Evolutionary conservation across 1,139 yeast genomes (phyloP).

Genomic region (Pneumocystis sp.): DNA sequence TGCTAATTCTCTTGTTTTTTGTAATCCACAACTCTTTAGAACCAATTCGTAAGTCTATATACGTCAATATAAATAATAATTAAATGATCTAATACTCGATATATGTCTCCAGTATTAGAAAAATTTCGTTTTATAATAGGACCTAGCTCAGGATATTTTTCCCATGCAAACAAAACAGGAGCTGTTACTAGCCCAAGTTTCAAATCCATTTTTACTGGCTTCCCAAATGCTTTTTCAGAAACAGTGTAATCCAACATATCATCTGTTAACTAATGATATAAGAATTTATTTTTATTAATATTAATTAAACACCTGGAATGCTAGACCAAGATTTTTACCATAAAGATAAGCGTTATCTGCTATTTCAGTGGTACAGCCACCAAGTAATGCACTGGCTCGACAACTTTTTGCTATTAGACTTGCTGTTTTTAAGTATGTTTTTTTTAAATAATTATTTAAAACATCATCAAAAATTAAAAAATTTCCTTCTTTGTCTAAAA

Average conservation of each 20-base stretch:
- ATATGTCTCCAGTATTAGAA: constrained; percentile 66
- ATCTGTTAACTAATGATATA: constrained; percentile 43
- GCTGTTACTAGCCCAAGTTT: constrained; percentile 93
- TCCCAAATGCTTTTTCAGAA: constrained; percentile 68
- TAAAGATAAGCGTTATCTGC: constrained; percentile 78
- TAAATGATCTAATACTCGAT: constrained; percentile 21
- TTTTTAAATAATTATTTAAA: constrained; percentile 47
- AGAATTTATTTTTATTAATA: background rate
- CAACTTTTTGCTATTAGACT: constrained; percentile 90
- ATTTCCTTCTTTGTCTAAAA: constrained; percentile 68
- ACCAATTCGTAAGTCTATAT: constrained; percentile 54
- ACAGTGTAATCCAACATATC: constrained; percentile 91
- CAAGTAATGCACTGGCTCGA: constrained; percentile 81
- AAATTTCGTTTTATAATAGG: constrained; percentile 73
- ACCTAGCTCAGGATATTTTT: constrained; percentile 69
- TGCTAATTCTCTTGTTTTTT: constrained; percentile 64
- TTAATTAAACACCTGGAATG: constrained; percentile 46
- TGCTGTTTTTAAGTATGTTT: constrained; percentile 90
- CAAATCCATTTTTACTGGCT: constrained; percentile 80
- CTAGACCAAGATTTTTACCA: constrained; percentile 84
- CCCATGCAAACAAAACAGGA: constrained; percentile 92
- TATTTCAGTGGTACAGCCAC: constrained; percentile 62
- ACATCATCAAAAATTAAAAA: constrained; percentile 26
- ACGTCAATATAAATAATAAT: background rate
- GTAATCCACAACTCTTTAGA: constrained; percentile 54